Evolutionary conservation across 306 rosid genomes (phyloP).

Genomic region (Mimosa pudica): DNA sequence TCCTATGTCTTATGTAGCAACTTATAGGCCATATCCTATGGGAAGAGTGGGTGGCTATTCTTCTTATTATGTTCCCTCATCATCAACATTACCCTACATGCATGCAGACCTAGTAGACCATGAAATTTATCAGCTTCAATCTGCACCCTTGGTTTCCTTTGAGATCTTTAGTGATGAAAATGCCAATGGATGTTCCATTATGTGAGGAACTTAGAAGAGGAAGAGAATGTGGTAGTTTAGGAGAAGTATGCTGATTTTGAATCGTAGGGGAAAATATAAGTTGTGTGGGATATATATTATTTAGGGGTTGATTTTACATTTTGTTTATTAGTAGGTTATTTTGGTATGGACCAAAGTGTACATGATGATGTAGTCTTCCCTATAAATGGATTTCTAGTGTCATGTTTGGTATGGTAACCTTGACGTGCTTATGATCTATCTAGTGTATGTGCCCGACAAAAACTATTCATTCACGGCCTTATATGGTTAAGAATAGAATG

Average conservation of each 20-base stretch:
- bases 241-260: conserved; percentile 15
- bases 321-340: conserved; percentile 13
- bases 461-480: neutral
- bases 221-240: conserved; percentile 19
- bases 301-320: conserved; percentile 18
- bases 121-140: conserved; percentile 40
- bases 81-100: conserved; percentile 43
- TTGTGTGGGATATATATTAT: neutral
- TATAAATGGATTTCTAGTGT: neutral
- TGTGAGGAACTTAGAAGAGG: conserved; percentile 49
- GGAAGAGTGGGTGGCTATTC: conserved; percentile 42
- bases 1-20: conserved; percentile 35
- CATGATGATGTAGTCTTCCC: conserved; percentile 1
- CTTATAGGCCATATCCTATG: conserved; percentile 46
- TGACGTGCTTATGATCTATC: neutral
- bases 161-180: conserved; percentile 90
- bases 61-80: conserved; percentile 38
- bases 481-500: neutral
- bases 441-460: neutral
- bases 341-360: conserved; percentile 23
- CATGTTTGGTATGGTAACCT: conserved; percentile 22
- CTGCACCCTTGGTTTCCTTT: conserved; percentile 42
- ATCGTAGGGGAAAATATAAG: neutral
- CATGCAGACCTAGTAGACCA: conserved; percentile 39
- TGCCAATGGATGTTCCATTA: conserved; percentile 68